Base-by-base conservation (phyloP, 768 basidiomycete species). In the Termitomyces bulborhizus region DNA sequence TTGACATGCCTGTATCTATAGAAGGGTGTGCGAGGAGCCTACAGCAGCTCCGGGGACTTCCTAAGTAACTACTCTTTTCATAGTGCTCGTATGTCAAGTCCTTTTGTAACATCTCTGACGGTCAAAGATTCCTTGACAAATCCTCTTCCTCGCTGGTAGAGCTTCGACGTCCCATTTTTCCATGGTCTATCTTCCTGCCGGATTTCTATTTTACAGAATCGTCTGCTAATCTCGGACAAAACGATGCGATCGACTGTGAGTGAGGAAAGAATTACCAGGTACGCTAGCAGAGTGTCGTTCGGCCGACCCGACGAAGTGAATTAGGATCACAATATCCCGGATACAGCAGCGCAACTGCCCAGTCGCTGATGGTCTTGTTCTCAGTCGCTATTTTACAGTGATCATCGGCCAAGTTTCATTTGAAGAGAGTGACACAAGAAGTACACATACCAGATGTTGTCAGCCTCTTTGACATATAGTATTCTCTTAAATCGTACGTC, bases 311-410 rank as follows among this genome's bases (percentile, higher is more conserved):
- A 57, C 36, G 55, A 54, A 34, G 44, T 56, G 42, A 56, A 49
- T 53, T 59, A 55, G 58, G 56, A 53, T 55, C 46, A 36, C 55
- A 58, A 61, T 52, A 53, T 21, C 42, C 37, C 52, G 56, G 60
- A 54, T 21, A 58, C 47, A 29, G 32, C 27, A 39, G 6, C n/a
- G 9, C 8, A 44, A 1, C 37, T 40, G n/a, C 49, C 29, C 26
- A 13, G 6, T 18, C 9, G 16, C 24, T 49, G 34, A 48, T 16
- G 24, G 4, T 15, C 8, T 11, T 16, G 13, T 37, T 49, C 15
- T 39, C 26, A 3, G 36, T 12, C 37, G 8, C 26, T 37, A 39
- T 39, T n/a, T 24, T 27, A 27, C 11, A 40, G 6, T 18, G 15
- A 18, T 9, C 26, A 36, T 16, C 31, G 31, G 26, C 32, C 8